Percentiles rank a stretch among this genome's conserved stretches.
These are phyloP conservation scores for Cinchona pubescens DNA, from an alignment of 257 asterid species.

Conservation along the genomic window DNA sequence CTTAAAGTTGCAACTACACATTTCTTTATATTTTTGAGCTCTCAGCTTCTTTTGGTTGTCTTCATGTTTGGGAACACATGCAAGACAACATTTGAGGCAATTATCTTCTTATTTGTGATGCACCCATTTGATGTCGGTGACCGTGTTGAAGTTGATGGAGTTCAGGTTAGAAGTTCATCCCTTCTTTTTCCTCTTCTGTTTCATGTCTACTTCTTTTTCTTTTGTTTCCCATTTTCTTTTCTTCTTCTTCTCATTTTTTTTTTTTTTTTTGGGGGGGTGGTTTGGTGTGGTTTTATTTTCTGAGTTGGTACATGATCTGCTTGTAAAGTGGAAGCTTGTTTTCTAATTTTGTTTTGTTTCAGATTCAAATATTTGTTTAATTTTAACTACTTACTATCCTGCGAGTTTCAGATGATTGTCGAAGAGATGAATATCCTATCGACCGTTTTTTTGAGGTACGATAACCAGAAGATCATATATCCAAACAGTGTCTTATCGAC, in stretches of 20 bases:
- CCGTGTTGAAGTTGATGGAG: slow-evolving; percentile 82
- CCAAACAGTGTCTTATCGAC: slow-evolving; percentile 75
- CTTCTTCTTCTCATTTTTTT: not conserved
- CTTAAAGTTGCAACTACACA: slow-evolving; percentile 78
- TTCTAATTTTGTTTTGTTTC: not conserved
- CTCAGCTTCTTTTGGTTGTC: slow-evolving; percentile 77
- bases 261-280: not conserved
- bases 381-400: not conserved
- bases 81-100: slow-evolving; percentile 91
- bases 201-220: not conserved
- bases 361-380: not conserved
- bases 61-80: slow-evolving; percentile 93
- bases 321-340: not conserved
- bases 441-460: slow-evolving; percentile 68
- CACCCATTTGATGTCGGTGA: slow-evolving; percentile 97
- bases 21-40: slow-evolving; percentile 73
- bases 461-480: slow-evolving; percentile 68
- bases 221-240: not conserved
- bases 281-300: not conserved
- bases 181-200: no score
- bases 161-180: slow-evolving; percentile 52
- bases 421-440: slow-evolving; percentile 93
- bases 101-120: slow-evolving; percentile 87
- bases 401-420: slow-evolving; percentile 71
- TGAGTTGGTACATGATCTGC: not conserved